A percentile compares a stretch with the other conserved stretches of the same genome.
phyloP scores from a whole-genome alignment of 495 filamentous ascomycete genomes.

The Penicillium bialowiezense region DNA sequence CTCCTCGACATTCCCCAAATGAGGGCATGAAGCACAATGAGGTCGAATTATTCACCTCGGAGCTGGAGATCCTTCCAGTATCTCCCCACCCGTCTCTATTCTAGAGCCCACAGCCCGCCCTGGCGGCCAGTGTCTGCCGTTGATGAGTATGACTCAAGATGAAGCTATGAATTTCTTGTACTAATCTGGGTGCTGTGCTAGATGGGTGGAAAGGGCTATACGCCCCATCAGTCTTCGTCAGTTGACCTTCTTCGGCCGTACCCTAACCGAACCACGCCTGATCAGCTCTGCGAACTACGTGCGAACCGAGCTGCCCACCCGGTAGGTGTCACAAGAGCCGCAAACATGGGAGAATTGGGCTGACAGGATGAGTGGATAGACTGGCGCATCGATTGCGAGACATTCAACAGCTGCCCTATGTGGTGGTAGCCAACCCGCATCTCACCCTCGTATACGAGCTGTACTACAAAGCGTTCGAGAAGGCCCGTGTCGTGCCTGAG shows the following conservation, averaged over 20 bases:
- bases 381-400: constrained; percentile 92
- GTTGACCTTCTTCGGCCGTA: constrained; percentile 91
- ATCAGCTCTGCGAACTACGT: constrained; percentile 97
- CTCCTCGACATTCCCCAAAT: constrained; percentile 1
- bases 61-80: constrained; percentile 27
- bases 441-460: constrained; percentile 93
- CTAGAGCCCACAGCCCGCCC: constrained; percentile 47
- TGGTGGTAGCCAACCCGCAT: constrained; percentile 92
- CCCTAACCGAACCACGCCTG: constrained; percentile 83
- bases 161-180: constrained; percentile 3
- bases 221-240: constrained; percentile 86
- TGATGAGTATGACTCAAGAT: constrained; percentile 64
- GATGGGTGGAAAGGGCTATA: constrained; percentile 83
- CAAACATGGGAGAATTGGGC: neutral
- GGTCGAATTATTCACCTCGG: constrained; percentile 32
- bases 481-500: constrained; percentile 75
- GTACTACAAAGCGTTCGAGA: constrained; percentile 94
- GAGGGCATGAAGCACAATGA: constrained; percentile 34
- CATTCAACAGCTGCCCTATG: constrained; percentile 95
- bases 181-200: constrained; percentile 25
- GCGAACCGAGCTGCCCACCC: constrained; percentile 88
- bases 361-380: constrained; percentile 37
- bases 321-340: constrained; percentile 48
- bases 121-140: constrained; percentile 82
- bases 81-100: constrained; percentile 24